Base-by-base conservation (phyloP, 495 filamentous ascomycete genomes). In the Choiromyces venosus region DNA sequence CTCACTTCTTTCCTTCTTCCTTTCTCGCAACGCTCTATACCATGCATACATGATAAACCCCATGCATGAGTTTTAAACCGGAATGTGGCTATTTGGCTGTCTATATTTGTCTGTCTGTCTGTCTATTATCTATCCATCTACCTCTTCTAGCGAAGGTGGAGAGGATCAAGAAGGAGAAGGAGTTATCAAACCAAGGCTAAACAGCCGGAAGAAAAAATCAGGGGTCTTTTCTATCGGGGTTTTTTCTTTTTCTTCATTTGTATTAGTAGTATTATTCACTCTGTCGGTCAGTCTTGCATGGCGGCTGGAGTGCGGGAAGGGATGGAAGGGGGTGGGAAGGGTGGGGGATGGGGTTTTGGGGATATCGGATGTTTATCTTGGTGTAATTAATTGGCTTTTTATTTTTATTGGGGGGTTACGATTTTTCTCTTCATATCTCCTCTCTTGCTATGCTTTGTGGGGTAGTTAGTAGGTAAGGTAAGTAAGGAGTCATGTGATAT, bases 371-470 rank as follows among this genome's bases (percentile, higher is more conserved):
- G 52, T 56, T 56, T 56, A 25, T n/a, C n/a, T n/a, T n/a, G 52
- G 52, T 56, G 52, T 56, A 56, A 56, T 56, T 56, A 56, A 56
- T 56, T 56, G 52, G n/a, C n/a, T n/a, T n/a, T n/a, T n/a, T n/a
- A n/a, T 25, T 56, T 56, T 29, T 25, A 56, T 56, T 56, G n/a
- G n/a, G 52, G 52, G n/a, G n/a, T 29, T 56, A n/a, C 14, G 52
- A 56, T 56, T 56, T 56, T n/a, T 56, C 52, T 56, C 52, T 29
- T 4, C 5, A n/a, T n/a, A n/a, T n/a, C n/a, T n/a, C n/a, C n/a
- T n/a, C n/a, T n/a, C n/a, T n/a, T n/a, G n/a, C n/a, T n/a, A n/a
- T n/a, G n/a, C n/a, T n/a, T n/a, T n/a, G n/a, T n/a, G n/a, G 52
- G 25, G n/a, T 4, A 25, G 52, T n/a, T 29, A 29, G n/a, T n/a